Evolutionary conservation across 139 green algal genomes (phyloP).

Genomic region (Dunaliella primolecta): DNA sequence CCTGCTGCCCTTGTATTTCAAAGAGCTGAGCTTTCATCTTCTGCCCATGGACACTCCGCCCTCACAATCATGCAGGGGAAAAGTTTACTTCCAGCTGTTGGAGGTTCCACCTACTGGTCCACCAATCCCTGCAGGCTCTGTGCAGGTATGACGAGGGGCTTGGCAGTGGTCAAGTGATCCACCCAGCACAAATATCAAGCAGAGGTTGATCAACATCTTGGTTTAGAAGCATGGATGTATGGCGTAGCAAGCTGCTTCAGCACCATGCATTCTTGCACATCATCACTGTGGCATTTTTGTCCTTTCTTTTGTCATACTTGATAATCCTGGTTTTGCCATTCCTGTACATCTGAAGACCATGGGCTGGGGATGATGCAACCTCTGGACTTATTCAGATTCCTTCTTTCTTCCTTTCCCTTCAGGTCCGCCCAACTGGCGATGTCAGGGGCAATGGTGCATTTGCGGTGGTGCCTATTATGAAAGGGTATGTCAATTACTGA

Average conservation of each 20-base stretch:
- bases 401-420: not conserved
- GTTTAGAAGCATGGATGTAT: not conserved
- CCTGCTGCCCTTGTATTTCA: not conserved
- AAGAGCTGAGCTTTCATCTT: no score
- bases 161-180: no score
- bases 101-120: not conserved
- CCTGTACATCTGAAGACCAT: no score
- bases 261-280: not conserved
- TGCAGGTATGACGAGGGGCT: not conserved
- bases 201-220: not conserved
- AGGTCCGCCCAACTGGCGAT: not conserved
- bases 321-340: no score
- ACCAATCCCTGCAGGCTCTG: not conserved
- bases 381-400: not conserved
- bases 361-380: no score
- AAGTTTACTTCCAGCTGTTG: not conserved
- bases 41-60: not conserved
- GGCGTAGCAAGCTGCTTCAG: not conserved
- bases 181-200: no score
- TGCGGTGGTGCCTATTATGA: not conserved
- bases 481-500: not conserved
- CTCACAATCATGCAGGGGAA: not conserved
- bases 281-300: not conserved
- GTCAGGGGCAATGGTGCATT: not conserved
- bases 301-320: not conserved